Percentiles rank a stretch among this genome's conserved stretches.
Conservation (phyloP, 805 yeast genomes). For the Tetrapisispora nanseiensis region DNA sequence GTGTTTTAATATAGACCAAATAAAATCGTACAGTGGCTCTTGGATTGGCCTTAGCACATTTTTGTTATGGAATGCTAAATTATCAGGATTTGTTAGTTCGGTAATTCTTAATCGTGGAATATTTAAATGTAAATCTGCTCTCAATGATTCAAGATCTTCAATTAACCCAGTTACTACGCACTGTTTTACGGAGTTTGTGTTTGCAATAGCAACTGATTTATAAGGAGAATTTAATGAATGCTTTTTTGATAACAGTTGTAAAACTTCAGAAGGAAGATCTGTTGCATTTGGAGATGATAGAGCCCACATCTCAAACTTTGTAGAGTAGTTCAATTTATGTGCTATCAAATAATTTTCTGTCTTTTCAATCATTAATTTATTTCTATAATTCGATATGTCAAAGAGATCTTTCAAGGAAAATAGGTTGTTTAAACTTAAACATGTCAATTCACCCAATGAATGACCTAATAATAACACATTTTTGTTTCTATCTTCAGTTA, state of each 20-base stretch:
- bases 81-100: slow-evolving; percentile 24
- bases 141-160: slow-evolving; percentile 20
- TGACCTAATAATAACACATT: slow-evolving; percentile 23
- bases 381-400: slow-evolving; percentile 27
- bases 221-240: slow-evolving; percentile 1
- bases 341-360: slow-evolving; percentile 21
- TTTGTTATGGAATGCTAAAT: slow-evolving; percentile 28
- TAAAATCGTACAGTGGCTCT: slow-evolving; percentile 28
- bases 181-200: slow-evolving; percentile 25
- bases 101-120: slow-evolving; percentile 21
- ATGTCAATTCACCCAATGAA: slow-evolving; percentile 29
- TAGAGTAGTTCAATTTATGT: slow-evolving; percentile 17
- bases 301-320: slow-evolving; percentile 27
- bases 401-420: slow-evolving; percentile 22
- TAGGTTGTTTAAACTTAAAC: slow-evolving; percentile 21
- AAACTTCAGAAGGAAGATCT: slow-evolving; percentile 14
- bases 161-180: slow-evolving; percentile 27
- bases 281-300: slow-evolving; percentile 23
- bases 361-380: slow-evolving; percentile 26
- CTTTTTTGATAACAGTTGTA: slow-evolving; percentile 3
- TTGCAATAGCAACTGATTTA: slow-evolving; percentile 20
- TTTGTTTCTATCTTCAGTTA: slow-evolving; percentile 1
- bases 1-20: slow-evolving; percentile 24
- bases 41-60: slow-evolving; percentile 24
- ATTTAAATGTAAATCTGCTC: slow-evolving; percentile 15